These are phyloP conservation scores for Calocera cornea DNA, from an alignment of 768 basidiomycete genomes.

Conservation along the genomic window DNA sequence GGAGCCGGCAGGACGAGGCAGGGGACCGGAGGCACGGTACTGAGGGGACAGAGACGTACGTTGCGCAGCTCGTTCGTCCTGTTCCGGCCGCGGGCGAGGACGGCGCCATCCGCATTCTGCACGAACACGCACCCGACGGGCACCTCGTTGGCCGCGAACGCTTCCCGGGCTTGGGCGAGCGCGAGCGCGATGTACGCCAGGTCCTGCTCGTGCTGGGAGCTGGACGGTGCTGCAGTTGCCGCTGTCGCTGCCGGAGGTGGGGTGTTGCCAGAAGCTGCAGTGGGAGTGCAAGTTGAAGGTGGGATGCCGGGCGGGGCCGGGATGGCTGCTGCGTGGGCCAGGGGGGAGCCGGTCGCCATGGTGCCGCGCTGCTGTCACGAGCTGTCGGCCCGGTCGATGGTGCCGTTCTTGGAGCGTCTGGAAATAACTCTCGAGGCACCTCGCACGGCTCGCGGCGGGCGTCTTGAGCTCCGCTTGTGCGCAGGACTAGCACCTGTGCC, in stretches of 20 bases:
- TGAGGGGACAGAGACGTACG: conserved; percentile 32
- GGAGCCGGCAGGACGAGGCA: neutral
- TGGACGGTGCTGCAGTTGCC: neutral
- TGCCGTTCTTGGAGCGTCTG: too few relatives aligned
- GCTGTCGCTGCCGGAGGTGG: neutral
- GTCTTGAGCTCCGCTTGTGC: too few relatives aligned
- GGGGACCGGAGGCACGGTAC: neutral
- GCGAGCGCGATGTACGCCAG: neutral
- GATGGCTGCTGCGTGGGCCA: too few relatives aligned
- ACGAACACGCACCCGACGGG: conserved; percentile 97
- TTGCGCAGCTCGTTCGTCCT: conserved; percentile 89
- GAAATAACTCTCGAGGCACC: too few relatives aligned
- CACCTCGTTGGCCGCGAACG: conserved; percentile 71
- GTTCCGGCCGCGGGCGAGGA: conserved; percentile 82
- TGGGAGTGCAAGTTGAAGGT: too few relatives aligned
- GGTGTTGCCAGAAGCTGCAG: neutral
- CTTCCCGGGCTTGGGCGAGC: conserved; percentile 41
- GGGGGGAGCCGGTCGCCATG: too few relatives aligned
- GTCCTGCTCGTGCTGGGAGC: neutral
- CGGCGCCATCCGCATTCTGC: conserved; percentile 36
- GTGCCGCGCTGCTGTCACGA: too few relatives aligned
- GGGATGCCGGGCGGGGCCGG: too few relatives aligned
- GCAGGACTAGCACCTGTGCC: too few relatives aligned
- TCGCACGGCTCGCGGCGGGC: too few relatives aligned
- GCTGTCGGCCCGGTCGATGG: too few relatives aligned